phyloP scores from a whole-genome alignment of 371 early-diverging fungal genomes.

The Sporodiniella umbellata region DNA sequence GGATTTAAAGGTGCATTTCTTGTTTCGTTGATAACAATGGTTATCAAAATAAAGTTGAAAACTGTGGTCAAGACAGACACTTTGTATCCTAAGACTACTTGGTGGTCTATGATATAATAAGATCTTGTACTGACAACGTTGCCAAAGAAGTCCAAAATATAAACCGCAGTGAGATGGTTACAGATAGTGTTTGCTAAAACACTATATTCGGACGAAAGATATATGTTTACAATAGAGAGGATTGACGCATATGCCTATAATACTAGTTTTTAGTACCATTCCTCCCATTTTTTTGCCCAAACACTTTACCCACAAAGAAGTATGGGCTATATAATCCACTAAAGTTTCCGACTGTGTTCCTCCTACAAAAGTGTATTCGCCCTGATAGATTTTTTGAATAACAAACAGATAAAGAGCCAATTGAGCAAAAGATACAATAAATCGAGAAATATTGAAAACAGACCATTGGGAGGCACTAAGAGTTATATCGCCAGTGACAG shows the following conservation, averaged over 20 bases:
- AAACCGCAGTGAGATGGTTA: conserved; percentile 30
- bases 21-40: conserved; percentile 30
- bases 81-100: conserved; percentile 16
- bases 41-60: conserved; percentile 13
- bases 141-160: conserved; percentile 17
- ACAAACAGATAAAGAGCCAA: conserved; percentile 1
- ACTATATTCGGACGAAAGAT: conserved; percentile 10
- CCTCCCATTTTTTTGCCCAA: background rate
- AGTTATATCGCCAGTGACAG: conserved; percentile 3
- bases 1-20: conserved; percentile 26
- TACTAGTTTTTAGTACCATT: background rate
- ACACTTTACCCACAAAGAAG: conserved; percentile 16
- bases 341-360: background rate
- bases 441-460: conserved; percentile 7
- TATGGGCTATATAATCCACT: background rate
- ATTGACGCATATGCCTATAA: conserved; percentile 18
- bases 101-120: conserved; percentile 23
- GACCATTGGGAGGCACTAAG: conserved; percentile 6
- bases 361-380: background rate
- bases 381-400: background rate
- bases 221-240: conserved; percentile 19
- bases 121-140: conserved; percentile 26
- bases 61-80: conserved; percentile 15
- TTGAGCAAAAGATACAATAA: conserved; percentile 3
- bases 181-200: conserved; percentile 26